These are phyloP conservation scores for Priceomyces haplophilus DNA, from an alignment of 805 yeast species.

Conservation along the genomic window DNA sequence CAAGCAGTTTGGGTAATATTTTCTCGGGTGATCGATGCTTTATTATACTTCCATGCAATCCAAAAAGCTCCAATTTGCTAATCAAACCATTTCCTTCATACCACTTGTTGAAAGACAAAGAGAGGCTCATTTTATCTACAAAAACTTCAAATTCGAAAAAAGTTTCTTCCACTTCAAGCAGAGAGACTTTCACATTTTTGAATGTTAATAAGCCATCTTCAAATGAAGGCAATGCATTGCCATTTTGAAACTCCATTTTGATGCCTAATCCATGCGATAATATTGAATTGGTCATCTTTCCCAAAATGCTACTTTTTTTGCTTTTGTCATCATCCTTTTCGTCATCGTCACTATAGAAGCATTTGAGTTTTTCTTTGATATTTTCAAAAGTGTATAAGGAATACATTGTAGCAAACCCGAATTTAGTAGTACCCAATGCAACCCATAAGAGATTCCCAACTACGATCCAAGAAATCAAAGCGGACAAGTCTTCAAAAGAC, in stretches of 20 bases:
- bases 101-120: slow-evolving; percentile 54
- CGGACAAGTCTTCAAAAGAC: slow-evolving; percentile 50
- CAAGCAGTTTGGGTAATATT: not conserved
- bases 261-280: slow-evolving; percentile 39
- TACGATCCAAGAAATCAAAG: slow-evolving; percentile 54
- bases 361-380: slow-evolving; percentile 18
- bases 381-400: slow-evolving; percentile 37
- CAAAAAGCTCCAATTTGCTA: slow-evolving; percentile 46
- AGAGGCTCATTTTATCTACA: slow-evolving; percentile 42
- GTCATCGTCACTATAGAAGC: slow-evolving; percentile 20
- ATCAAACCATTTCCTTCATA: slow-evolving; percentile 53
- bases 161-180: slow-evolving; percentile 12
- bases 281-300: slow-evolving; percentile 33
- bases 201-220: slow-evolving; percentile 50
- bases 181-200: slow-evolving; percentile 32
- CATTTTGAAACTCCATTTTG: slow-evolving; percentile 36
- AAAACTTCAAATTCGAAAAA: slow-evolving; percentile 28
- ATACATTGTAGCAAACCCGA: slow-evolving; percentile 47
- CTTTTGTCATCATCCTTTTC: slow-evolving; percentile 14
- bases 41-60: slow-evolving; percentile 40
- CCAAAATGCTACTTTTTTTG: slow-evolving; percentile 22
- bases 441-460: slow-evolving; percentile 59
- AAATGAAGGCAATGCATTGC: slow-evolving; percentile 39
- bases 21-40: slow-evolving; percentile 11
- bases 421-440: slow-evolving; percentile 56